A percentile compares a stretch with the other conserved stretches of the same genome.
Conservation (phyloP, 352 stramenopile genomes). For the Globisporangium recalcitrans region DNA sequence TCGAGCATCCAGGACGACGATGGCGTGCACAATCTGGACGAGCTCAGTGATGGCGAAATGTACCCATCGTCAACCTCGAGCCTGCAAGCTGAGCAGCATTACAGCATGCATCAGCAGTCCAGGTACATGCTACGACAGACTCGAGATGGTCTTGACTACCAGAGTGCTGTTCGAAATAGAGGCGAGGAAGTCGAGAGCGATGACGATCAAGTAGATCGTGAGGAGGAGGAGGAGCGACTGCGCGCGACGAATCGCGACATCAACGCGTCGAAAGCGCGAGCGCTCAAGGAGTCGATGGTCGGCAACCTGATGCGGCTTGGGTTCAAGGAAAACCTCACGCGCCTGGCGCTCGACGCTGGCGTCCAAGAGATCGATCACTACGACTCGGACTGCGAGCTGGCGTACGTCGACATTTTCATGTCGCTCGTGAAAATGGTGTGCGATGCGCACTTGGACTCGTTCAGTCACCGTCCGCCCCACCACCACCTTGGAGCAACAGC, state of each 20-base stretch:
- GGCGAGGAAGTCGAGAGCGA: slow-evolving; percentile 4
- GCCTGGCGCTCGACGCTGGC: slow-evolving; percentile 48
- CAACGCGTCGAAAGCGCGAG: slow-evolving; percentile 59
- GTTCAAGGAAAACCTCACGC: slow-evolving; percentile 41
- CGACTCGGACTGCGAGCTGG: slow-evolving; percentile 64
- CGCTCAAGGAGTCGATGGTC: slow-evolving; percentile 52
- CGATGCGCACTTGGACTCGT: slow-evolving; percentile 55
- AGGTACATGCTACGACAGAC: background rate
- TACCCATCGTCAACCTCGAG: background rate
- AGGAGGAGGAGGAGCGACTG: background rate
- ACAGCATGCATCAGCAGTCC: background rate
- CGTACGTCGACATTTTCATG: slow-evolving; percentile 81
- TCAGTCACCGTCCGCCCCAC: slow-evolving; percentile 10
- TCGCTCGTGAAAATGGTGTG: slow-evolving; percentile 69
- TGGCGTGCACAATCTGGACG: background rate
- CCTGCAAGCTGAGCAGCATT: background rate
- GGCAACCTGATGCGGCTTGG: slow-evolving; percentile 39
- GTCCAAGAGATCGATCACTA: slow-evolving; percentile 64
- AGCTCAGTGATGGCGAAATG: slow-evolving; percentile 19
- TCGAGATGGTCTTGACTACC: background rate
- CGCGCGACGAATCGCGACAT: slow-evolving; percentile 46
- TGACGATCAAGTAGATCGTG: too few relatives aligned
- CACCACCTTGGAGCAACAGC: background rate
- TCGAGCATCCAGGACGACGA: background rate
- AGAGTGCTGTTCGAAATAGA: background rate